These are phyloP conservation scores for Pichia terricola DNA, from an alignment of 1,139 yeast genomes.

Conservation along the genomic window DNA sequence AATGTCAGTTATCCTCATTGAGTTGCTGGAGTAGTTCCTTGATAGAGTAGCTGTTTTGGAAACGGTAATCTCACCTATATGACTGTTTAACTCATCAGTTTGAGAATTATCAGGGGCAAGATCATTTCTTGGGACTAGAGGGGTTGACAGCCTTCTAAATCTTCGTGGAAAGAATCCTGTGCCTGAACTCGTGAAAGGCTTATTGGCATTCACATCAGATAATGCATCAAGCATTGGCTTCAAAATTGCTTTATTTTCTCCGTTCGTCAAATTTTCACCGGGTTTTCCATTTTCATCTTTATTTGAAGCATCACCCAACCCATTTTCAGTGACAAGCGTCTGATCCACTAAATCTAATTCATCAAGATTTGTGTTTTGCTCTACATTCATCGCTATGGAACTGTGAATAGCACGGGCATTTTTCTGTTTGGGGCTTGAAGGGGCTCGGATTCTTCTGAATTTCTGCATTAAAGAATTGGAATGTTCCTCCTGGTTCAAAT, in stretches of 20 bases:
- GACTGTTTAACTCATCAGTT: slow-evolving; percentile 36
- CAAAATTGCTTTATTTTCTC: no score
- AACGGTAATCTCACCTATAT: slow-evolving; percentile 44
- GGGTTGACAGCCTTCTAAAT: slow-evolving; percentile 71
- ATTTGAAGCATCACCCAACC: no score
- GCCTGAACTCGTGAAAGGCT: neutral
- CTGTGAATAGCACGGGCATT: neutral
- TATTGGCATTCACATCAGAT: no score
- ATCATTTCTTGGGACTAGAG: slow-evolving; percentile 31
- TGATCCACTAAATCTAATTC: no score
- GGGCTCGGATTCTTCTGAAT: slow-evolving; percentile 23
- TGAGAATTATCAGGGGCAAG: neutral
- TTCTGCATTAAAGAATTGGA: slow-evolving; percentile 17
- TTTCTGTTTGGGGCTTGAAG: slow-evolving; percentile 20
- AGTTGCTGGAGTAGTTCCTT: slow-evolving; percentile 60
- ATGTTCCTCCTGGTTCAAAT: no score
- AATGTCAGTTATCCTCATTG: slow-evolving; percentile 65
- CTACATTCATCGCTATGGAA: no score
- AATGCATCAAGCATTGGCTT: no score
- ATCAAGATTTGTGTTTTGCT: no score
- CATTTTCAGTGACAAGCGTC: no score
- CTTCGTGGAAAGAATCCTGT: slow-evolving; percentile 35
- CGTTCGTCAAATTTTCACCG: no score
- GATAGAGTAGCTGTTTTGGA: slow-evolving; percentile 21
- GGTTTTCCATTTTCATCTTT: no score